These are phyloP conservation scores for Argentina anserina DNA, from an alignment of 306 rosid genomes.

Conservation along the genomic window DNA sequence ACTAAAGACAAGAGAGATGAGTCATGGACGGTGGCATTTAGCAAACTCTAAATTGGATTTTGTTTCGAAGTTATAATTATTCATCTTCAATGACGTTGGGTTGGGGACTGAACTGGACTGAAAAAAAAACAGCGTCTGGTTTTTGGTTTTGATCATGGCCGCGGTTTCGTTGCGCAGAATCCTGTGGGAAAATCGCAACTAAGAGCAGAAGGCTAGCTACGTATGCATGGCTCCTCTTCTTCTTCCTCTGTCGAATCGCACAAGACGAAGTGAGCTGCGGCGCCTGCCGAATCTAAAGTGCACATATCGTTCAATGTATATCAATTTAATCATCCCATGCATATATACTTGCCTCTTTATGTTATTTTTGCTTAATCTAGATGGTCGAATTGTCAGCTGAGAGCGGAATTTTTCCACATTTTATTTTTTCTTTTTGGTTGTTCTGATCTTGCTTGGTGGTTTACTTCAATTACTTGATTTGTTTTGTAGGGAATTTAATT, in stretches of 20 bases:
- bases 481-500: too few species aligned
- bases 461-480: too few species aligned
- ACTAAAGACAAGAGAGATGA: not conserved
- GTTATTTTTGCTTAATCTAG: not conserved
- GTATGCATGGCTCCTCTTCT: not conserved
- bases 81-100: not conserved
- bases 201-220: too few species aligned
- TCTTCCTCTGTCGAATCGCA: constrained; percentile 8
- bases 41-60: not conserved
- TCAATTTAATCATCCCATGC: not conserved
- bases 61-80: not conserved
- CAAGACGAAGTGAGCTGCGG: not conserved
- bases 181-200: not conserved
- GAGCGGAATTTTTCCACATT: too few species aligned
- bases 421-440: too few species aligned
- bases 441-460: too few species aligned
- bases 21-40: not conserved
- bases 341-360: not conserved
- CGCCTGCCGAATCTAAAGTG: not conserved
- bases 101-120: not conserved
- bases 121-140: constrained; percentile 14
- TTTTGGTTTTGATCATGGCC: constrained; percentile 15
- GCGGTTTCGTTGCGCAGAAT: constrained; percentile 28
- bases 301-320: not conserved
- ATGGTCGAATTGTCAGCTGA: too few species aligned